Base-by-base conservation (phyloP, 768 basidiomycete genomes). In the Termitomyces sp. region DNA sequence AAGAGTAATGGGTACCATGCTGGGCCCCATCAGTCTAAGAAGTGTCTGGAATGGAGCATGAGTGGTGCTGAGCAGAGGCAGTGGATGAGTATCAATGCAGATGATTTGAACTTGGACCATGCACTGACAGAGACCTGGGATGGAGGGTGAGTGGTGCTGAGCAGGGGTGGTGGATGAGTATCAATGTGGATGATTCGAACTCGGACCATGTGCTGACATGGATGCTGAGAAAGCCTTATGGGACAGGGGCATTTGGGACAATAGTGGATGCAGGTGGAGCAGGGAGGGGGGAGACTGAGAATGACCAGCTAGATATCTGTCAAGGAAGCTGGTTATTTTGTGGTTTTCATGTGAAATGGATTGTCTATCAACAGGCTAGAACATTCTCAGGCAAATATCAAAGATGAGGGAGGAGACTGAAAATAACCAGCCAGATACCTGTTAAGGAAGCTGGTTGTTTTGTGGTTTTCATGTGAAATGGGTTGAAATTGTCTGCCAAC, bases 71-170 rank as follows among this genome's bases (percentile, higher is more conserved):
- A 92, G 72, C 70, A 92, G 34, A 83, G 88, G 45, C 79, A 82
- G 56, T 89, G 87, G 84, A 87, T 93, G 84, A 88, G 87, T 9
- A 83, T 88, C 70, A 74, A 76, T 16, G 80, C 76, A 0, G 89
- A 91, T 62, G 90, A 91, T 67, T 91, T 89, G 6, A 91, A 94
- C 66, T 93, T 91, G 7, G 91, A 93, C 58, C 76, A 83, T 55
- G 73, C 71, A 0, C 81, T 83, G 0, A 81, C 84, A 0, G n/a
- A n/a, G n/a, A n/a, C n/a, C n/a, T n/a, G 16, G 89, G 90, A 4
- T 91, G 90, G 89, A 91, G 89, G 71, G 90, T 85, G 3, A 82
- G 71, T 56, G 91, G 91, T 24, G 87, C 89, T 0, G 90, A 92
- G 72, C 70, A 92, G 34, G 84, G 88, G 45, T 79, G 82, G 56